Base-by-base conservation (phyloP, 2,329 filamentous ascomycete species). In the Monilinia fructigena region DNA sequence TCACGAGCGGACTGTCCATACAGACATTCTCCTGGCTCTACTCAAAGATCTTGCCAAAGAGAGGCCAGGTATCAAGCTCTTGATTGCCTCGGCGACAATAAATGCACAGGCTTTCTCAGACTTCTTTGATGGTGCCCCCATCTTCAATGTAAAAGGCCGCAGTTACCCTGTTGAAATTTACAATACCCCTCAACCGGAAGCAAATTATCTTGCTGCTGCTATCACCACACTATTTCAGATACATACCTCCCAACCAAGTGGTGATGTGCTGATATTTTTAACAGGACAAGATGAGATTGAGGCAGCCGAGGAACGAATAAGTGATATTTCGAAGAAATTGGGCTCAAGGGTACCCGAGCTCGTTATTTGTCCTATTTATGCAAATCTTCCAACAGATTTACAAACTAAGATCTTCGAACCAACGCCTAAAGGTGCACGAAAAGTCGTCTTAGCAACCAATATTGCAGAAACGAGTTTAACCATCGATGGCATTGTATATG, bases 221-320 rank as follows among this genome's bases (percentile, higher is more conserved):
- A 92, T 98, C 69, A 96, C 92, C 0, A 98, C 94, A 0, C 88
- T 96, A 6, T 97, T 98, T 73, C 94, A 98, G 75, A 97, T 98
- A 52, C 95, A 99, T 74, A 89, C 93, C 0, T 91, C 89, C 0
- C 92, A 96, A 75, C 89, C 88, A 0, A 85, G 85, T 67, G 95
- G 95, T 16, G 95, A 97, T 73, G 96, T 99, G 23, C 80, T 99
- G 4, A 92, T 98, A 2, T 99, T 99, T 77, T 80, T 99, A 47
- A 97, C 94, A 0, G 95, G 95, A 52, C 93, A 98, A 75, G 95
- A 98, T 73, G 95, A 99, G 75, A 99, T 99, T 63, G 93, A 97
- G 73, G 86, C 90, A 0, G 93, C 92, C 0, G 91, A 95, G 74
- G 87, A 89, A 72, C 91, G 93, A 71, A 85, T 99, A 23, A 85